Evolutionary conservation across 2,329 filamentous ascomycete genomes (phyloP), one percentile per base, ranked within the genome.

Genomic region (Xylariaceae sp.): DNA sequence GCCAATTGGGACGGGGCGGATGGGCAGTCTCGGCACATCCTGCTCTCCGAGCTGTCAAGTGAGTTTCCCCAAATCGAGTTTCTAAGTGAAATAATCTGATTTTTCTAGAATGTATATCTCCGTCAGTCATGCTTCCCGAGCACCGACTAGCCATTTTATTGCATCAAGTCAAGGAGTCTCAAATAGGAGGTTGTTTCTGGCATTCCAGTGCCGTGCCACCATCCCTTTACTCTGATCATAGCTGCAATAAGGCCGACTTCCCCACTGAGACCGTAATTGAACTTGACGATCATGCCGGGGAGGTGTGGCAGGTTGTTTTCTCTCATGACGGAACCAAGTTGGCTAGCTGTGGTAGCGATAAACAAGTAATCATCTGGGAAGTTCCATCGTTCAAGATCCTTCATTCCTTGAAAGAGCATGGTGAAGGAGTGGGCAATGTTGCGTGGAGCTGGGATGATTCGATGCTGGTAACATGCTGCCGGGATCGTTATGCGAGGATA

Each of bases 111-210:
- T 96, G 84, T 53, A 95, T 99, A 69, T 96, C 94, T 1, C 92
- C 94, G 0, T 94, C 91, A 3, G 89, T 96, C 42, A 97, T 99
- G 92, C 87, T 99, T 51, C 94, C 94, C 1, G 89, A 96, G 66
- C 89, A 94, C 69, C 86, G 94, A 6, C 77, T 99, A 42, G 89
- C 90, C 1, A 80, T 85, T 32, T 76, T 99, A 15, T 75, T 99
- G 49, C 80, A 92, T 53, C 85, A 95, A 61, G 85, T 96, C 36
- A 96, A 96, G 68, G 80, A 86, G 57, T 83, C 80, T 58, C 92
- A 96, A 72, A 88, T 96, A 54, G 81, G 85, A 48, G 83, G 81
- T 29, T 99, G 94, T 68, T 74, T 92, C 37, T 97, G 92, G 70
- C 94, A 99, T 72, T 96, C 95, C 49, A 90, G 85, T 3, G 79